Base-by-base conservation (phyloP, 441 rosid genomes). In the Populus tomentosa region DNA sequence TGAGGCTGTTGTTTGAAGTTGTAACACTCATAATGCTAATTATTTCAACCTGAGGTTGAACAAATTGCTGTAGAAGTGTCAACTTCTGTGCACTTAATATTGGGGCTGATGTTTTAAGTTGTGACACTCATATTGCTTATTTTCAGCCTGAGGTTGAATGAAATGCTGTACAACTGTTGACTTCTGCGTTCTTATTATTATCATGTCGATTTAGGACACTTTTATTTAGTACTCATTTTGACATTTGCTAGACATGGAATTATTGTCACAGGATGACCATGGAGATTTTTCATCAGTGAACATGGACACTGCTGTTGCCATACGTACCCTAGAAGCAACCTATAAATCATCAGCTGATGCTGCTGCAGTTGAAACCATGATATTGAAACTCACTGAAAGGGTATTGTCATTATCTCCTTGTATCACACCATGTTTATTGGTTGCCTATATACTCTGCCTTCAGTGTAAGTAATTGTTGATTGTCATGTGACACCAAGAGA, bases 231-330 rank as follows among this genome's bases (percentile, higher is more conserved):
- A 35, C 50, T 35, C 71, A 64, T 64, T 64, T 24, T 64, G 61
- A 74, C 36, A 35, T 68, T 72, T 28, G 28, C 71, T 80, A 24
- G 35, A 26, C 26, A 64, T 82, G 70, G 53, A 40, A 71, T 66
- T 73, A 69, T 65, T 63, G 40, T 77, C 36, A 71, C 86, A 96
- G 99, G 99, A 94, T 80, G 98, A 94, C 85, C 89, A 91, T 78
- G 99, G 99, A 33, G 99, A 96, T 83, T 94, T 96, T 80, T 94
- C 99, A 73, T 85, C 99, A 2, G 99, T 94, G 84, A 94, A 96
- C 86, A 96, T 96, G 99, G 99, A 96, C 81, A 96, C 99, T 70
- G 98, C 98, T 81, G 96, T 96, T 83, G 99, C 98, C 11, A 96
- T 96, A 75, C 95, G 98, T 73, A 96, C 99, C 21, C 93, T 96